Evolutionary conservation across 352 stramenopile species (phyloP).

Genomic region (Pythium myriotylum): DNA sequence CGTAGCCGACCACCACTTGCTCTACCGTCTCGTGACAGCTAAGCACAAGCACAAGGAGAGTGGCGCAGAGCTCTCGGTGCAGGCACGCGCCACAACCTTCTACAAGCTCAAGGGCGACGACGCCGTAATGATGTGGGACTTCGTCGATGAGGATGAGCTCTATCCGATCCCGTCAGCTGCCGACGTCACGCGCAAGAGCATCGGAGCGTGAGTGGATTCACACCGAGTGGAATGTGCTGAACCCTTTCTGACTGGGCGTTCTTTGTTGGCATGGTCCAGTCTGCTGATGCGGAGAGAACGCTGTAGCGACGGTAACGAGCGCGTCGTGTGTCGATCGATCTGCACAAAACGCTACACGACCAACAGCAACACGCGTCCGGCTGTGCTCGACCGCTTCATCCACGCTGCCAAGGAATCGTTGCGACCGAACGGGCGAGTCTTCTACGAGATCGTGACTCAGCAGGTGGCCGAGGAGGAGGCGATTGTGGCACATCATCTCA

Average conservation of each 20-base stretch:
- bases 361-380: constrained; percentile 6
- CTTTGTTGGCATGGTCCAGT: not conserved
- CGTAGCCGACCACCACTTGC: constrained; percentile 22
- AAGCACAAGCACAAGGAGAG: constrained; percentile 16
- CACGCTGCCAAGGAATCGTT: constrained; percentile 14
- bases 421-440: constrained; percentile 18
- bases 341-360: constrained; percentile 20
- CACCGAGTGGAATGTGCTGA: too few species aligned
- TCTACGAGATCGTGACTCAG: constrained; percentile 21
- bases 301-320: constrained; percentile 14
- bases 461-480: constrained; percentile 19
- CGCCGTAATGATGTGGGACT: constrained; percentile 46
- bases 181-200: too few species aligned
- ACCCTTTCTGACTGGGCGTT: too few species aligned
- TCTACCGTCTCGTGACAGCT: constrained; percentile 33
- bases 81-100: constrained; percentile 33
- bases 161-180: too few species aligned
- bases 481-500: constrained; percentile 11
- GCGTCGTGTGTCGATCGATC: constrained; percentile 17
- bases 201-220: too few species aligned
- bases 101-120: constrained; percentile 32
- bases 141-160: constrained; percentile 45
- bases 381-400: constrained; percentile 16
- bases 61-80: constrained; percentile 25
- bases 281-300: constrained; percentile 18